phyloP scores from a whole-genome alignment of 768 basidiomycete species.

The Rhizopogon vulgaris region DNA sequence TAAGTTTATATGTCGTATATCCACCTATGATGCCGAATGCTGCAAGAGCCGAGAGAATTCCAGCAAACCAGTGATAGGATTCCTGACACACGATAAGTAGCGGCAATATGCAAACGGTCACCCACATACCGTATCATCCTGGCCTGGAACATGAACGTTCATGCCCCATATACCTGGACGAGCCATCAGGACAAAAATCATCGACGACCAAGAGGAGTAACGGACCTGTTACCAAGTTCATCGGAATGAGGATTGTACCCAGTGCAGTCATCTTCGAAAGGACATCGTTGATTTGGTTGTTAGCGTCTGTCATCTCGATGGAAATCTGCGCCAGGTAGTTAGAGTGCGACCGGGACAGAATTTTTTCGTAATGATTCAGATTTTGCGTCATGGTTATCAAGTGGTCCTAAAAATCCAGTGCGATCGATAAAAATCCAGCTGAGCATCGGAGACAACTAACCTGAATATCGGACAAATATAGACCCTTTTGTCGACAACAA shows the following conservation, averaged over 20 bases:
- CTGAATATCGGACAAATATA: constrained; percentile 95
- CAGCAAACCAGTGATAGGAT: constrained; percentile 78
- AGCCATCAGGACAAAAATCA: background rate
- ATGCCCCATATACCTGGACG: constrained; percentile 85
- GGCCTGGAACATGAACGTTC: constrained; percentile 96
- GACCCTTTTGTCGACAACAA: constrained; percentile 47
- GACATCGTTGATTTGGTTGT: constrained; percentile 99
- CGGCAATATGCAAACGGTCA: background rate
- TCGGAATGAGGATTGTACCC: constrained; percentile 95
- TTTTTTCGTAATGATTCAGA: constrained; percentile 99
- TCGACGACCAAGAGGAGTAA: background rate
- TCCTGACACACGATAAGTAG: constrained; percentile 9
- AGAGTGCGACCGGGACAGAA: constrained; percentile 95
- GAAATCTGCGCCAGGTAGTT: constrained; percentile 99
- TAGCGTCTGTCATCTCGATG: constrained; percentile 99
- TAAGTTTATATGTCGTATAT: constrained; percentile 72
- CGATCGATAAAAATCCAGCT: background rate
- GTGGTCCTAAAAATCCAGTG: constrained; percentile 59
- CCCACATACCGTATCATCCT: constrained; percentile 43
- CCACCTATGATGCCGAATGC: constrained; percentile 80
- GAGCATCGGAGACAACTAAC: constrained; percentile 23
- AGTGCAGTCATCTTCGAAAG: constrained; percentile 94
- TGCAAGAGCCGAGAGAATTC: constrained; percentile 75
- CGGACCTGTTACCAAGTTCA: constrained; percentile 91
- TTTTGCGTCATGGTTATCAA: constrained; percentile 99